Percentiles rank a stretch among this genome's conserved stretches.
Conservation (phyloP, 208 protist species). For the Herpetomonas samuelpessoai region DNA sequence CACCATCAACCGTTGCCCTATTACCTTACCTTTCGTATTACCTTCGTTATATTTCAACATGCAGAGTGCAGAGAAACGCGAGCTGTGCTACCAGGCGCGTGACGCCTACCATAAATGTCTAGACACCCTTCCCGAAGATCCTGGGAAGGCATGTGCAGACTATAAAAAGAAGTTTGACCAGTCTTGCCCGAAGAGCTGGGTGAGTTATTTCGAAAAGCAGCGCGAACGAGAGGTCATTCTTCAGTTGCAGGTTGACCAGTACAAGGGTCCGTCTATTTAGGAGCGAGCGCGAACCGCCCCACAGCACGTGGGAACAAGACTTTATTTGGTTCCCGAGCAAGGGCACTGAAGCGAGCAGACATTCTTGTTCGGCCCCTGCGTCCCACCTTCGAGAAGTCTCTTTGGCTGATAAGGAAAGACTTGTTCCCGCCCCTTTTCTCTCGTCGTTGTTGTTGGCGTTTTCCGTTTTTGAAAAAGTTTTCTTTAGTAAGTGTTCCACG, state of each 20-base stretch:
- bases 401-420: no score
- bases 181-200: constrained; percentile 70
- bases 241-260: constrained; percentile 70
- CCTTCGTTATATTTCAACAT: no score
- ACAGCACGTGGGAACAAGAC: background rate
- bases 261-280: constrained; percentile 29
- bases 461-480: no score
- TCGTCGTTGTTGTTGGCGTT: no score
- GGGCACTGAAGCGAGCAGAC: no score
- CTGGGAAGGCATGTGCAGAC: constrained; percentile 55
- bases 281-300: background rate
- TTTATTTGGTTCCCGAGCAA: constrained; percentile 5
- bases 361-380: no score
- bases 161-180: constrained; percentile 42
- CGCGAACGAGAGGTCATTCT: constrained; percentile 79
- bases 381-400: no score
- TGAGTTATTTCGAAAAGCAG: constrained; percentile 83
- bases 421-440: no score
- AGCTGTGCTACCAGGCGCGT: constrained; percentile 71
- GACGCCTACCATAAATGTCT: constrained; percentile 78
- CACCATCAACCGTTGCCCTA: no score
- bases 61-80: constrained; percentile 75
- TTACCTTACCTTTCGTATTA: no score
- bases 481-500: no score
- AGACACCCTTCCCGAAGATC: constrained; percentile 63